Evolutionary conservation across 371 early-diverging fungal genomes (phyloP), one percentile per base, ranked within the genome.

Genomic region (Chytridiales sp.): DNA sequence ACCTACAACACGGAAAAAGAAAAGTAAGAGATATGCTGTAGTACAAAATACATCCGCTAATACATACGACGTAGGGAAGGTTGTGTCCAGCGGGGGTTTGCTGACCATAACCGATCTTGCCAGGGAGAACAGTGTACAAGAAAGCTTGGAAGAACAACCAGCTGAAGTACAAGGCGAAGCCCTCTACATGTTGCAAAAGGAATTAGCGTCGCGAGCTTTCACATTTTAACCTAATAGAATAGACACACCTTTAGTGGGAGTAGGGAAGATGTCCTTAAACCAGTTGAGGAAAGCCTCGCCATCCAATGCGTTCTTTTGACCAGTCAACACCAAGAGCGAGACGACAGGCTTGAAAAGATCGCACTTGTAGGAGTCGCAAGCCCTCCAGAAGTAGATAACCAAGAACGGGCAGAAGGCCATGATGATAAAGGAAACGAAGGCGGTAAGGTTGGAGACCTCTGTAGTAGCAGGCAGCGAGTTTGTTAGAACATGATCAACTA

Each of bases 11-110:
- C 29, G 26, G 44, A n/a, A n/a, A n/a, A 46, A n/a, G 26, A 43
- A 26, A 54, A 56, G 27, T 35, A 29, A 46, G 54, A 40, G 4
- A 35, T 9, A 46, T 46, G 13, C 8, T 13, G 9, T 13, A 46
- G 43, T 19, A 40, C 5, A 6, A 24, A 27, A 26, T n/a, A 13
- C 8, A 43, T 9, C 3, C 1, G 47, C 26, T 27, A 9, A 17
- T 19, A 63, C 74, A 30, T 62, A 75, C 79, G 41, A 76, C 56
- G 73, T 90, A 90, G 30, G 77, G 78, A 26, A 90, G 73, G 31
- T 80, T 64, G 72, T 84, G 74, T n/a, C 90, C 90, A 22, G 89
- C 91, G n/a, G 91, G 91, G 26, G 91, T 90, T 30, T 67, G 76
- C 72, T 90, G 91, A 22, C 90, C 90, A 62, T 82, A 81, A 22